Base-by-base conservation (phyloP, 2,329 filamentous ascomycete genomes). In the Penicillium sp. region DNA sequence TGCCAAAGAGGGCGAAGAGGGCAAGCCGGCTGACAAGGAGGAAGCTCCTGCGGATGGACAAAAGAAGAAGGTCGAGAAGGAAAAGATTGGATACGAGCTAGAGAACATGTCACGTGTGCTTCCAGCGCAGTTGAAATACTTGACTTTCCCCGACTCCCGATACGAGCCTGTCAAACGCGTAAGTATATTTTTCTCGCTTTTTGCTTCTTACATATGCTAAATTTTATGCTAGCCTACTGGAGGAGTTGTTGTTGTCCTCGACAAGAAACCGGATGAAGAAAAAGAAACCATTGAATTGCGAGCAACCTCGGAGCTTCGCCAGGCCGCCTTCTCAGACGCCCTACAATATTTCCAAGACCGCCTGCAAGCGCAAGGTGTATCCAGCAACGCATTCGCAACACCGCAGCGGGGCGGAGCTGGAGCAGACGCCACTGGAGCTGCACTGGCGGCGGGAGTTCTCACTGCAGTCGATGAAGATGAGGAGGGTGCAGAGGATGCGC, bases 81-180 rank as follows among this genome's bases (percentile, higher is more conserved):
- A 99, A 78, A 97, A 96, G 83, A 83, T 96, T 58, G 94, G 94
- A 64, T 97, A 94, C 71, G 91, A 97, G 62, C 83, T 99, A 60
- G 90, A 94, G 70, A 99, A 99, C 79, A 95, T 99, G 91, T 95
- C 89, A 55, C 85, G 94, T 65, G 91, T 99, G 35, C 83, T 99
- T 48, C 94, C 92, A 1, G 84, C 85, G 47, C 94, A 99, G 77
- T 83, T 97, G 68, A 96, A 96, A 79, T 97, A 93, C 73, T 90
- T 99, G 68, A 96, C 86, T 73, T 96, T 99, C 81, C 85, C 90
- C 49, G 84, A 90, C 61, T 89, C 90, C 47, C 87, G 95, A 65
- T 99, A 97, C 76, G 90, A 89, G 80, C 93, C 94, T 35, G 92
- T 97, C 61, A 90, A 90, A 78, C 87, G 96, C 84, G 90, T 93